Evolutionary conservation across 345 rosid genomes (phyloP), one percentile per base, ranked within the genome.

Genomic region (Balakata baccata): DNA sequence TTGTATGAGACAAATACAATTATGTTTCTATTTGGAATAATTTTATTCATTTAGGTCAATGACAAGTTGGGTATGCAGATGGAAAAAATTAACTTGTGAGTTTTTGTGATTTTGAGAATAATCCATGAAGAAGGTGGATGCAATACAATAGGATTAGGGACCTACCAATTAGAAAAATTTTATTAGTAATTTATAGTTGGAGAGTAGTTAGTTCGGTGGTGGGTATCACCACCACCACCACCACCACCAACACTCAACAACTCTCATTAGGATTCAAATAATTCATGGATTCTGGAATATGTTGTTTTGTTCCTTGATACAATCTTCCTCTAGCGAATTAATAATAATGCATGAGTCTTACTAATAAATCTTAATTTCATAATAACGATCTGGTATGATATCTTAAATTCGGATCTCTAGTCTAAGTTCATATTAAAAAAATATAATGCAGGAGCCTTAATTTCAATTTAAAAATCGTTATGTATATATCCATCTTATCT

Each of bases 91-190:
- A 67, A 62, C n/a, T 22, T 16, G 51, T 22, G 57, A 75, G 62
- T 79, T 73, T 34, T 50, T 65, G 58, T 34, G 41, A 54, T 73
- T 52, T 63, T 58, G 58, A 71, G 41, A 25, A 68, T 29, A 50
- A 37, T 64, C 62, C 50, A 59, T 65, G 58, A 59, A 51, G 47
- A 37, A 68, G 60, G 76, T 69, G 73, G 82, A 80, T 78, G 82
- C 62, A 51, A 82, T 77, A 68, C 5, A 68, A 51, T 51, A 50
- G 67, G 20, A 43, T 11, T 61, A 45, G 60, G 86, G 79, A 45
- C 85, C 87, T 71, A 80, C 82, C 61, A 65, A 25, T 58, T 37
- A 43, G 56, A 70, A 71, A 78, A 18, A 47, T 46, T 56, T 49
- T 51, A 59, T 29, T 51, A 45, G 70, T 43, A 77, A 39, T 59